Evolutionary conservation across 2,329 filamentous ascomycete species (phyloP).

Genomic region (Phoma sp.): DNA sequence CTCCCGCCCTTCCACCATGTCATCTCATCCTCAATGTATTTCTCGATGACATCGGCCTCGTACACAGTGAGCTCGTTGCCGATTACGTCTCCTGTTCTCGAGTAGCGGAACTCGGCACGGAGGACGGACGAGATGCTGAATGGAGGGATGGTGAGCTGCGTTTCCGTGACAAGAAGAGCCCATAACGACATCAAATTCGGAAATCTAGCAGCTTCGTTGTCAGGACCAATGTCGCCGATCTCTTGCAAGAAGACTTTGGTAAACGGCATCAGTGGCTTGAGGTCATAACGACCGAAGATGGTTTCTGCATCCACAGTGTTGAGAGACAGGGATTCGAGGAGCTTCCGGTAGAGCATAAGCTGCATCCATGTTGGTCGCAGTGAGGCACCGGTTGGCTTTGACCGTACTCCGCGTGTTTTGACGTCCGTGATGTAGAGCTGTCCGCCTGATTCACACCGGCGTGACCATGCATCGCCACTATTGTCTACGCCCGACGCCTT

Average conservation of each 20-base stretch:
- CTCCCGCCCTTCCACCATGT: slow-evolving; percentile 87
- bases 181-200: slow-evolving; percentile 68
- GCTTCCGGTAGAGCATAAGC: slow-evolving; percentile 85
- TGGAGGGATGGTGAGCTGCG: slow-evolving; percentile 61
- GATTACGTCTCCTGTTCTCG: slow-evolving; percentile 58
- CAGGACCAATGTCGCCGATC: slow-evolving; percentile 65
- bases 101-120: slow-evolving; percentile 62
- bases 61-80: slow-evolving; percentile 71
- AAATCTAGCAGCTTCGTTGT: slow-evolving; percentile 61
- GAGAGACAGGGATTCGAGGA: slow-evolving; percentile 78
- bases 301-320: slow-evolving; percentile 72
- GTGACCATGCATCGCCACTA: slow-evolving; percentile 17
- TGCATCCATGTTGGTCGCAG: slow-evolving; percentile 83
- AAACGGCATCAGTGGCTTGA: slow-evolving; percentile 72
- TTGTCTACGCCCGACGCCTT: slow-evolving; percentile 7
- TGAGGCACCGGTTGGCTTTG: slow-evolving; percentile 69
- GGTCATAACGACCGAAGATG: slow-evolving; percentile 74
- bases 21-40: slow-evolving; percentile 74
- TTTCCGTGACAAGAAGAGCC: slow-evolving; percentile 68
- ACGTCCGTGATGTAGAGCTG: slow-evolving; percentile 83
- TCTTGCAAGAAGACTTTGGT: slow-evolving; percentile 82
- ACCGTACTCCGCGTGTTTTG: slow-evolving; percentile 77
- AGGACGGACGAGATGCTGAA: slow-evolving; percentile 59
- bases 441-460: slow-evolving; percentile 26
- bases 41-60: slow-evolving; percentile 67